These are phyloP conservation scores for Santalum album DNA, from an alignment of 164 flowering plant genomes.

Conservation along the genomic window DNA sequence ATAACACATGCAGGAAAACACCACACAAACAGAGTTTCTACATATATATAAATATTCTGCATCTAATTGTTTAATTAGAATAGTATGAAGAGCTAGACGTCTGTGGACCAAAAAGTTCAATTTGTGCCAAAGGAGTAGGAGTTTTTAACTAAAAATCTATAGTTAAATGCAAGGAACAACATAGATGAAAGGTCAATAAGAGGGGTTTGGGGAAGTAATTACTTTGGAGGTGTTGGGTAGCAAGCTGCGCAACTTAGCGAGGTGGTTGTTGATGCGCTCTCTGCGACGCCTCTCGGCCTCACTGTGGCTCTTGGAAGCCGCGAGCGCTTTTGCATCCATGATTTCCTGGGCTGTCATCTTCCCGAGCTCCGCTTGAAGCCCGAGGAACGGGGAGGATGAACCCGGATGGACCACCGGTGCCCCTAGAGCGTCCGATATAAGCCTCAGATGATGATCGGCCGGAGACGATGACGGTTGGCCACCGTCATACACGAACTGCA, in stretches of 20 bases:
- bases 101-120: conserved; percentile 6
- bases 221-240: conserved; percentile 96
- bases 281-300: conserved; percentile 92
- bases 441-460: conserved; percentile 31
- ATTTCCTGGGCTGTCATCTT: conserved; percentile 91
- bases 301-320: conserved; percentile 97
- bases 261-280: conserved; percentile 94
- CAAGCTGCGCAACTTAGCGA: conserved; percentile 76
- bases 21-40: too few relatives aligned
- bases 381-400: conserved; percentile 34
- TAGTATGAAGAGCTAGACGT: conserved; percentile 15
- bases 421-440: conserved; percentile 46
- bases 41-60: too few relatives aligned
- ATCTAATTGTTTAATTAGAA: conserved; percentile 8
- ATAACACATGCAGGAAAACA: too few relatives aligned
- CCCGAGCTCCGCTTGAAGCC: conserved; percentile 61
- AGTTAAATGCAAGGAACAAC: too few relatives aligned
- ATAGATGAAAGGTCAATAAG: too few relatives aligned
- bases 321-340: conserved; percentile 96
- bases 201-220: conserved; percentile 13
- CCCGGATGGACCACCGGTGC: conserved; percentile 42
- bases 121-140: conserved; percentile 10
- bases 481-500: conserved; percentile 31
- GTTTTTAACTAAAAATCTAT: too few relatives aligned
- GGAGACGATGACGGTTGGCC: conserved; percentile 29